Evolutionary conservation across 805 yeast species (phyloP).

Genomic region (Yarrowia alimentaria): DNA sequence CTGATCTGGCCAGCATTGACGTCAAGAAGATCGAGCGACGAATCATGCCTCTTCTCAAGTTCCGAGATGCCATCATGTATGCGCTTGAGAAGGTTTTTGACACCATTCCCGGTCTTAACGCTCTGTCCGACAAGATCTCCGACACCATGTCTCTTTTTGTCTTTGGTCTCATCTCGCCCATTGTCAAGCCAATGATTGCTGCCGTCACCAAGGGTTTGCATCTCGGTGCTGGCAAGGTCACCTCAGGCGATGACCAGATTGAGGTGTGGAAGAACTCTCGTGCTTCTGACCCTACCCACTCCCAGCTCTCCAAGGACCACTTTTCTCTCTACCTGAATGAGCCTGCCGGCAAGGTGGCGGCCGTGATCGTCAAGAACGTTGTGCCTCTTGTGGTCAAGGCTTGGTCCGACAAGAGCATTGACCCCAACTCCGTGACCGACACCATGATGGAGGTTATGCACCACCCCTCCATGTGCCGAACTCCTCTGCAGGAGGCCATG

Average conservation of each 20-base stretch:
- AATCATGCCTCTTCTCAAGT: constrained; percentile 26
- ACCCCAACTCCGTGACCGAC: constrained; percentile 28
- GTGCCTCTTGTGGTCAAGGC: constrained; percentile 32
- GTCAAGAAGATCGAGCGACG: constrained; percentile 20
- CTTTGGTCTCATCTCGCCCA: constrained; percentile 33
- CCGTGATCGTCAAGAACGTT: constrained; percentile 29
- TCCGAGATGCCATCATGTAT: constrained; percentile 29
- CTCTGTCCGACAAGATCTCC: constrained; percentile 32
- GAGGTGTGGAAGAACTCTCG: constrained; percentile 34
- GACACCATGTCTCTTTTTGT: constrained; percentile 33
- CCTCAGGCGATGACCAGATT: constrained; percentile 33
- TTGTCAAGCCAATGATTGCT: constrained; percentile 32
- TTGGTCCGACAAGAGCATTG: constrained; percentile 31
- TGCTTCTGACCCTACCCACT: constrained; percentile 33
- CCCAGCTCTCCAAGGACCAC: constrained; percentile 34
- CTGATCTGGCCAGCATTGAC: constrained; percentile 15
- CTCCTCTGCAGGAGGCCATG: constrained; percentile 31
- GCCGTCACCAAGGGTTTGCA: constrained; percentile 29
- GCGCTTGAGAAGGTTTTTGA: constrained; percentile 31
- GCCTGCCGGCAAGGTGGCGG: constrained; percentile 33
- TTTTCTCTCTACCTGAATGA: constrained; percentile 33
- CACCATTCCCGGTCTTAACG: constrained; percentile 31
- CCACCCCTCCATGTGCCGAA: constrained; percentile 31
- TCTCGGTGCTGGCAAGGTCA: constrained; percentile 31
- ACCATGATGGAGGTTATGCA: constrained; percentile 32